Evolutionary conservation across 768 basidiomycete species (phyloP).

Genomic region (Termitomyces sp.): DNA sequence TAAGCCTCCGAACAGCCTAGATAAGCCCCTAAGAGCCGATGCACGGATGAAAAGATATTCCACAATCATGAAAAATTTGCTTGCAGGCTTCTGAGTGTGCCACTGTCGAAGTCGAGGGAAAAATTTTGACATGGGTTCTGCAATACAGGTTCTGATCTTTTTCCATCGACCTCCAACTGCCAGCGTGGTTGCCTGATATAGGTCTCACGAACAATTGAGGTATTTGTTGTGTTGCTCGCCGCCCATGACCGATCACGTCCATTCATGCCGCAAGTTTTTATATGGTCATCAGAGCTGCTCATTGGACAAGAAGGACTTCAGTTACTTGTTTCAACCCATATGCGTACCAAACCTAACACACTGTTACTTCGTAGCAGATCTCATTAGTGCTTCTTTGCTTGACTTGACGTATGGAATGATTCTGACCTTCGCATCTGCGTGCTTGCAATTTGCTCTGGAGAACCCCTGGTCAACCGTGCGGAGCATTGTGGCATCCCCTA

Average conservation of each 20-base stretch:
- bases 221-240: not conserved
- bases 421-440: not conserved
- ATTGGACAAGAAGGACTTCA: not conserved
- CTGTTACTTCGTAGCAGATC: not conserved
- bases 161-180: not conserved
- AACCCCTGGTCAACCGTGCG: not conserved
- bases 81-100: not conserved
- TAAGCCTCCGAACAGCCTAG: too few species aligned
- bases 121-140: not conserved
- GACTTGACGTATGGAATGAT: not conserved
- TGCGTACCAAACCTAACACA: not conserved
- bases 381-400: not conserved
- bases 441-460: not conserved
- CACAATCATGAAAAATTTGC: not conserved
- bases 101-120: not conserved
- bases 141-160: not conserved
- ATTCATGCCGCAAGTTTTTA: not conserved
- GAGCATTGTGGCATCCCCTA: not conserved
- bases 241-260: not conserved
- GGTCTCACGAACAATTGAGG: not conserved
- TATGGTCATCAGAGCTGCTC: not conserved
- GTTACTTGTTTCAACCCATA: not conserved
- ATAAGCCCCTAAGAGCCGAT: too few species aligned
- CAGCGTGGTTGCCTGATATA: not conserved
- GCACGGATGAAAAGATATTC: not conserved